A percentile compares a stretch with the other conserved stretches of the same genome.
Evolutionary conservation across 768 basidiomycete genomes (phyloP).

Genomic region (Boletellus sp.): DNA sequence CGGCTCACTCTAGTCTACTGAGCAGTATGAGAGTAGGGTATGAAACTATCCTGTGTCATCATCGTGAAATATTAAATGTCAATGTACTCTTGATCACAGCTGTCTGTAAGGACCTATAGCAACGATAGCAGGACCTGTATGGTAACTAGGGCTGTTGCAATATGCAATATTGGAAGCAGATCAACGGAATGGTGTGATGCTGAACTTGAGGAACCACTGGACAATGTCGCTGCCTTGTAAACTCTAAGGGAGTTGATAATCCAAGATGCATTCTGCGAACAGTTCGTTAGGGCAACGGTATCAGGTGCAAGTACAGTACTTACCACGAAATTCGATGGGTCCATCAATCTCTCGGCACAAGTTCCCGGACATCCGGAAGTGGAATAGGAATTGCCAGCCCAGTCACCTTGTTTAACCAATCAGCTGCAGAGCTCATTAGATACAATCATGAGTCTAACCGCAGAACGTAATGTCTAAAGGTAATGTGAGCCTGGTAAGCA

Average conservation of each 20-base stretch:
- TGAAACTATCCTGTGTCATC: slow-evolving; percentile 9
- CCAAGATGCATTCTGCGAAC: slow-evolving; percentile 70
- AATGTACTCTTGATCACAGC: not conserved
- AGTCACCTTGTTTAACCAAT: slow-evolving; percentile 52
- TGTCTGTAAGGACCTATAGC: slow-evolving; percentile 12
- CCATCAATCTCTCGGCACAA: slow-evolving; percentile 56
- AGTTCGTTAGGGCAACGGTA: slow-evolving; percentile 2
- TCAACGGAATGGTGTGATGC: slow-evolving; percentile 1
- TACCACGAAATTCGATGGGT: slow-evolving; percentile 72
- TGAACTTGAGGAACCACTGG: slow-evolving; percentile 32
- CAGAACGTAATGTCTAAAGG: slow-evolving; percentile 75
- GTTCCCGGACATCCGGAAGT: slow-evolving; percentile 74
- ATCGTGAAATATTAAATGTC: slow-evolving; percentile 6
- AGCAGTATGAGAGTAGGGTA: not conserved
- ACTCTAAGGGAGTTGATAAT: slow-evolving; percentile 76
- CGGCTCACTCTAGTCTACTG: slow-evolving; percentile 24
- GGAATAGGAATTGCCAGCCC: slow-evolving; percentile 80
- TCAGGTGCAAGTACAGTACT: slow-evolving; percentile 21
- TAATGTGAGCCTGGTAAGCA: slow-evolving; percentile 13
- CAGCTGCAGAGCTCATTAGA: not conserved
- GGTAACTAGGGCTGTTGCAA: slow-evolving; percentile 4
- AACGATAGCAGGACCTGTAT: slow-evolving; percentile 15
- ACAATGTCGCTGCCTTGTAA: slow-evolving; percentile 55
- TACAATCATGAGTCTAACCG: slow-evolving; percentile 40
- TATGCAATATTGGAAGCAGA: slow-evolving; percentile 6